A percentile compares a stretch with the other conserved stretches of the same genome.
phyloP scores from a whole-genome alignment of 1,284 basidiomycete genomes.

The Cystobasidium slooffiae region DNA sequence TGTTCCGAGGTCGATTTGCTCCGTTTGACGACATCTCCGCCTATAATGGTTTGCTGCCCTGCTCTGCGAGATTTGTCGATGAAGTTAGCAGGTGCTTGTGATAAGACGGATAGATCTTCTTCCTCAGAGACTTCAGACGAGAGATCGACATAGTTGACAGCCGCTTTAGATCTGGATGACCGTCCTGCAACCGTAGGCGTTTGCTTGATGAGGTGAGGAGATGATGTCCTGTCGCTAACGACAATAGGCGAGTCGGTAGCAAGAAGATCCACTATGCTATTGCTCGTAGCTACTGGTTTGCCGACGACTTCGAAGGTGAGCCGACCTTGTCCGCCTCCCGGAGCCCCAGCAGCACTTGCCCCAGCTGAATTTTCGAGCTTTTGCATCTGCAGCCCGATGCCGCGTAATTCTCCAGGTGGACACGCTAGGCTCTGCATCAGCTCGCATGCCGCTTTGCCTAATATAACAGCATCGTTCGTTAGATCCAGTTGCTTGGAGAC shows the following conservation, averaged over 20 bases:
- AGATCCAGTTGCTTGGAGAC: constrained; percentile 67
- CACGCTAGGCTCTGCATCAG: constrained; percentile 70
- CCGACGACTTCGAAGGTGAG: constrained; percentile 30
- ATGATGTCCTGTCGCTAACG: constrained; percentile 28
- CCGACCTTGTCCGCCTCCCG: constrained; percentile 44
- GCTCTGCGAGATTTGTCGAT: constrained; percentile 5
- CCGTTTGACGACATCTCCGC: neutral
- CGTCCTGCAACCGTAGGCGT: neutral
- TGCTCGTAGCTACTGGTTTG: neutral
- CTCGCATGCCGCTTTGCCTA: constrained; percentile 78
- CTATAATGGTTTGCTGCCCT: constrained; percentile 1
- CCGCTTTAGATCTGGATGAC: constrained; percentile 9
- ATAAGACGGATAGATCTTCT: constrained; percentile 33
- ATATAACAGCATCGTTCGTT: constrained; percentile 71
- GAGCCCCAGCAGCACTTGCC: constrained; percentile 25
- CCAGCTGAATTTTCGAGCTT: constrained; percentile 69
- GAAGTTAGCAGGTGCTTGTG: constrained; percentile 20
- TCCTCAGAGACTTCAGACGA: constrained; percentile 33
- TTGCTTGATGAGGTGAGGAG: constrained; percentile 10
- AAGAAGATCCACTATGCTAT: neutral
- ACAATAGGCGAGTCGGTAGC: constrained; percentile 16
- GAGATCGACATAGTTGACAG: constrained; percentile 45
- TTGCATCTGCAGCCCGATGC: constrained; percentile 88
- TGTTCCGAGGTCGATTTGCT: constrained; percentile 9
- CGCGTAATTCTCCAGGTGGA: constrained; percentile 84